Conservation (phyloP, 176 grass and related monocot genomes). For the Chloris gayana region DNA sequence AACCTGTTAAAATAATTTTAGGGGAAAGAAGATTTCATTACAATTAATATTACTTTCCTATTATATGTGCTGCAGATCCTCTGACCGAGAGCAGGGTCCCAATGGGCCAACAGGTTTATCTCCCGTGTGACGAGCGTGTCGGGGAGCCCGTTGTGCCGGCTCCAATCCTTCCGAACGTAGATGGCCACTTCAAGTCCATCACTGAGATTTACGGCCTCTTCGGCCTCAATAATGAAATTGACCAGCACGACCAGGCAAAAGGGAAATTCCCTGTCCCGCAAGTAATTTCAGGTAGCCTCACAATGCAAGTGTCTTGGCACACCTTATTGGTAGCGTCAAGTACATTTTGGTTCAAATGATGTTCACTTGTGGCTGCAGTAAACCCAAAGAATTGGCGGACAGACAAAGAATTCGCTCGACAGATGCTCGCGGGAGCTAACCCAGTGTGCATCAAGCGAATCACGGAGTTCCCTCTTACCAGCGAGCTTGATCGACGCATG, state of each 20-base stretch:
- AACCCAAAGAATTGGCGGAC: neutral
- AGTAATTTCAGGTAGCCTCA: conserved; percentile 3
- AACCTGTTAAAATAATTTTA: too few relatives aligned
- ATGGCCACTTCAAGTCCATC: neutral
- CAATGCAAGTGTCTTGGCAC: too few relatives aligned
- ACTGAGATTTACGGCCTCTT: neutral
- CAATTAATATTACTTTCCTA: neutral
- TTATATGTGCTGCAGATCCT: neutral
- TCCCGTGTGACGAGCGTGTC: neutral
- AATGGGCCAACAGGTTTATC: neutral
- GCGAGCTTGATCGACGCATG: conserved; percentile 10
- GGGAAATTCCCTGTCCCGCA: neutral
- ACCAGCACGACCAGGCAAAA: neutral
- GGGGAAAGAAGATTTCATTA: too few relatives aligned
- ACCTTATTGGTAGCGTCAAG: too few relatives aligned
- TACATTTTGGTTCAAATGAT: too few relatives aligned
- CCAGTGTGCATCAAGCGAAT: conserved; percentile 34
- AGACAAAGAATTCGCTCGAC: conserved; percentile 42
- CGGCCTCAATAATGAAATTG: neutral
- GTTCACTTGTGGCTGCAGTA: neutral
- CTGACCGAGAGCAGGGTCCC: neutral
- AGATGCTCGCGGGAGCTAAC: conserved; percentile 42
- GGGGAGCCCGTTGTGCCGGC: neutral
- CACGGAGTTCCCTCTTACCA: conserved; percentile 22
- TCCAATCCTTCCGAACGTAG: neutral